Base-by-base conservation (phyloP, 1,284 basidiomycete species). In the Ganoderma meredithae region DNA sequence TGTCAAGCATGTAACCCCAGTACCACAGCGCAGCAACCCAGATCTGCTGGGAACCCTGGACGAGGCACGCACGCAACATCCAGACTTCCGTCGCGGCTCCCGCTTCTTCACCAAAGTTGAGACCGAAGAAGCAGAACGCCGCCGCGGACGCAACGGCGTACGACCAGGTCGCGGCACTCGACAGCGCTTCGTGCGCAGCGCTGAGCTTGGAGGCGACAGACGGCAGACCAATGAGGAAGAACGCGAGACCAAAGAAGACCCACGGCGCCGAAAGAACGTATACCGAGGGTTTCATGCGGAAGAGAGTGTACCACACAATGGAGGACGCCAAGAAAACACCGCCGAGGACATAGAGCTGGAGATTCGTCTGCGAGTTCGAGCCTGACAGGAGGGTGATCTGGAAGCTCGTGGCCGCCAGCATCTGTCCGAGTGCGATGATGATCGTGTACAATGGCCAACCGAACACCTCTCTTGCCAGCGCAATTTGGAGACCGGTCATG, bases 41-140 rank as follows among this genome's bases (percentile, higher is more conserved):
- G 55, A 97, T 88, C 80, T 97, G 95, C 76, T 97, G 95, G 9
- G 95, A 92, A 59, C 95, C 95, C 80, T 97, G 95, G 1, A 97
- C 95, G 70, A 96, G 83, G 79, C 94, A 96, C 27, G 95, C 95
- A 64, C 95, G 89, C 71, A 95, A 80, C 56, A 91, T 93, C 95
- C 95, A 97, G 17, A 96, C 89, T 79, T 97, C 95, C 2, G 95
- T 96, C 0, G 95, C 94, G 64, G 95, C 95, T 76, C 95, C 92
- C 40, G 95, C 95, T 86, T 97, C 95, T 83, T 97, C 95, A 81
- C 95, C 95, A 79, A 97, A 97, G 81, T 97, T 97, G 73, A 96
- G 86, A 79, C 95, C 95, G 77, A 97, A 97, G 87, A 95, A 96
- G 67, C 90, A 82, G 85, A 97, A 97, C 22, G 93, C 91, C 47